Base-by-base conservation (phyloP, 768 basidiomycete genomes). In the Tubosaeta sp. region DNA sequence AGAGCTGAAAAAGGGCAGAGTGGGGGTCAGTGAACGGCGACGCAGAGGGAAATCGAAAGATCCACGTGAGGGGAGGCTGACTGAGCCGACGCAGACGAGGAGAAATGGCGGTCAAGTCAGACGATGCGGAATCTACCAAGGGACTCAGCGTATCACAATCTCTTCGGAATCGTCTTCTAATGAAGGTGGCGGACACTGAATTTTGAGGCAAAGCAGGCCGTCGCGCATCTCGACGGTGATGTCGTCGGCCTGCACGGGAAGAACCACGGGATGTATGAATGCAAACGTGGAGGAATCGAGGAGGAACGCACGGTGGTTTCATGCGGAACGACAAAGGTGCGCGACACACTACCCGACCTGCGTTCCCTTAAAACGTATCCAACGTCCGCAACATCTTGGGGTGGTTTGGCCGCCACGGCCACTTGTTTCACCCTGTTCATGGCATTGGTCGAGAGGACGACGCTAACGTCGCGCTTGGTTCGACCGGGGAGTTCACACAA, bases 401-500 rank as follows among this genome's bases (percentile, higher is more conserved):
- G 68, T 59, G 43, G 67, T 70, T 58, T 66, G 35, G 84, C 86
- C 19, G 71, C 65, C 49, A 89, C 74, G 45, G 74, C 76, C 58
- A 89, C 70, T 60, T 85, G 82, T 61, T 76, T 83, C 55, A 81
- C 76, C 55, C 81, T 75, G 57, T 81, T 88, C 72, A 80, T 79
- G 51, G 74, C 65, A 62, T 82, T 82, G 55, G 78, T 82, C 46
- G 79, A 77, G 50, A 90, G 75, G 46, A 74, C 76, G 69, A 88
- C 73, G 54, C 69, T 76, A 48, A 89, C 59, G 59, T 86, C 81
- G 55, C 66, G 65, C 55, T 73, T 78, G 62, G 76, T 77, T 63
- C 87, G 72, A 39, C 87, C 87, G 4, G 87, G 87, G 29, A 88
- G 72, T 68, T 88, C 86, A 62, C 87, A 77, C 70, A 81, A 74